Percentiles rank a stretch among this genome's conserved stretches.
These are phyloP conservation scores for Backusella macrospora DNA, from an alignment of 192 early-diverging fungal genomes.

Conservation along the genomic window DNA sequence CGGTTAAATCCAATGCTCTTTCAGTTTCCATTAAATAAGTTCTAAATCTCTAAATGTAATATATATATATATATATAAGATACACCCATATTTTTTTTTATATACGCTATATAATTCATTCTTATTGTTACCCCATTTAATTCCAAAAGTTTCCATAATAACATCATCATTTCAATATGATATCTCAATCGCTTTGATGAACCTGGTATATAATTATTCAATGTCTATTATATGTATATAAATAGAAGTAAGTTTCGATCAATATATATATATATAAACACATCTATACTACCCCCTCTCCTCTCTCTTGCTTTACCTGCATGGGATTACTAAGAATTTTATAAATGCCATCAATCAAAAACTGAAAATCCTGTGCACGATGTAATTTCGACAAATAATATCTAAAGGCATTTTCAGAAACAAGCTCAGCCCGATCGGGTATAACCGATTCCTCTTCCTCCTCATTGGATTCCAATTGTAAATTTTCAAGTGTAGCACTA, in stretches of 20 bases:
- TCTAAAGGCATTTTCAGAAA: conserved; percentile 70
- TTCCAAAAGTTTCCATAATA: conserved; percentile 87
- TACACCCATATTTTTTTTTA: background rate
- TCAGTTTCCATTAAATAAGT: conserved; percentile 64
- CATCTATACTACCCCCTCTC: background rate
- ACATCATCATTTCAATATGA: conserved; percentile 72
- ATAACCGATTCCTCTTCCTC: background rate
- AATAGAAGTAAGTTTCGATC: background rate
- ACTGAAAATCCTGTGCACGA: conserved; percentile 81
- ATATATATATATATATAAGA: background rate
- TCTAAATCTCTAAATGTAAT: conserved; percentile 59
- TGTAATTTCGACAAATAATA: conserved; percentile 83
- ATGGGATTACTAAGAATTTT: conserved; percentile 83
- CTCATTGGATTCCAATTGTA: background rate
- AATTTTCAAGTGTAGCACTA: background rate
- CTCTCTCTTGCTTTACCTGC: conserved; percentile 33
- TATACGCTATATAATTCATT: too few species aligned
- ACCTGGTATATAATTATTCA: conserved; percentile 75
- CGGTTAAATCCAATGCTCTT: conserved; percentile 59
- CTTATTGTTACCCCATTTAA: conserved; percentile 74
- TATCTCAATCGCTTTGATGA: conserved; percentile 67
- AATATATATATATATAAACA: background rate
- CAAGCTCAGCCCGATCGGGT: background rate
- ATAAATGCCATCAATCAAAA: conserved; percentile 74
- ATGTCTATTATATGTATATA: conserved; percentile 31